A percentile compares a stretch with the other conserved stretches of the same genome.
Evolutionary conservation across 2,329 filamentous ascomycete species (phyloP).

Genomic region (Beauveria bassiana): DNA sequence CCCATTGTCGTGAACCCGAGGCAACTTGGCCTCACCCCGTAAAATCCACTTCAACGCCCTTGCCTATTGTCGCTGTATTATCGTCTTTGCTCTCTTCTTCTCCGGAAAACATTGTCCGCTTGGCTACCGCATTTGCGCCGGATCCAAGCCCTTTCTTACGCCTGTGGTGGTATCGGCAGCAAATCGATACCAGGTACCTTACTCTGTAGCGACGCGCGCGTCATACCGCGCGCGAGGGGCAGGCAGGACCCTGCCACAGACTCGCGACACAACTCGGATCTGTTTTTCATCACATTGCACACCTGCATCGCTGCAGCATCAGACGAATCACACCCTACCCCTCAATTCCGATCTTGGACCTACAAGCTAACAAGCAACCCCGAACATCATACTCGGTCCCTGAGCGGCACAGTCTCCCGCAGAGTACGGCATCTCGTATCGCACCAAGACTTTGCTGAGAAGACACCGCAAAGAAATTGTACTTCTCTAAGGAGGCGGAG

Average conservation of each 20-base stretch:
- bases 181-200: too few species aligned
- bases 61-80: not conserved
- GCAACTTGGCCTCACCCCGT: not conserved
- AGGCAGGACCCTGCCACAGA: not conserved
- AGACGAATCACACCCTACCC: not conserved
- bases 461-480: not conserved
- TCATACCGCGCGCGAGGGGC: not conserved
- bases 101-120: not conserved
- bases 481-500: not conserved
- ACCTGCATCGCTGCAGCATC: not conserved
- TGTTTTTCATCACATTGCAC: not conserved
- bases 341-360: not conserved
- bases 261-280: not conserved
- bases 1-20: not conserved
- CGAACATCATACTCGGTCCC: not conserved
- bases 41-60: not conserved
- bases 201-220: too few species aligned
- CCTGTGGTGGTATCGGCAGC: too few species aligned
- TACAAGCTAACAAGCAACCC: too few species aligned
- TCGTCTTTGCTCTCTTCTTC: not conserved
- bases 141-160: too few species aligned
- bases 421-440: not conserved
- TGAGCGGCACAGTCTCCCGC: not conserved
- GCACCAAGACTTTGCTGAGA: not conserved
- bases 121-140: too few species aligned